A percentile compares a stretch with the other conserved stretches of the same genome.
Evolutionary conservation across 73 alveolate genomes (phyloP).

Genomic region (Paramecium primaurelia): DNA sequence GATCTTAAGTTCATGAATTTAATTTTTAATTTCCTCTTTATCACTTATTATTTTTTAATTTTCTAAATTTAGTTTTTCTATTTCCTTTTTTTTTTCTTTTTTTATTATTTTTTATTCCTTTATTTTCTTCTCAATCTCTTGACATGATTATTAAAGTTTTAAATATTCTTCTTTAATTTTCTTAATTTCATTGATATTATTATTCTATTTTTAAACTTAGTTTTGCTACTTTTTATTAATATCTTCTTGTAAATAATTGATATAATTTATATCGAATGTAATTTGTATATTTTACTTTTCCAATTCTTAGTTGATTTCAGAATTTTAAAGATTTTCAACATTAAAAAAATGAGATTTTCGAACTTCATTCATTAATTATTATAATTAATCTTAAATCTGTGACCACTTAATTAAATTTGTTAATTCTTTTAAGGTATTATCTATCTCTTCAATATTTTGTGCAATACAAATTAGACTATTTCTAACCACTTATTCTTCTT

Average conservation of each 20-base stretch:
- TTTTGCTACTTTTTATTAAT: not conserved
- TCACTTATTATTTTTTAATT: no score
- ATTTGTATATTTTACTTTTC: not conserved
- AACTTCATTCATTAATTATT: not conserved
- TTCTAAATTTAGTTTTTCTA: no score
- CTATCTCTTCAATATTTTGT: not conserved
- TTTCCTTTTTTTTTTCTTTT: no score
- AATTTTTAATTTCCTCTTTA: no score
- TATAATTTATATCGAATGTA: not conserved
- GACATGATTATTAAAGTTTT: not conserved
- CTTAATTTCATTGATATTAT: not conserved
- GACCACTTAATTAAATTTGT: not conserved
- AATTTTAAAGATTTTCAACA: not conserved
- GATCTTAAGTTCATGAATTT: no score
- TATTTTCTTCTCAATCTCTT: not conserved
- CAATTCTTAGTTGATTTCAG: not conserved
- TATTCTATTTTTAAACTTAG: no score
- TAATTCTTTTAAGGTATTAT: no score
- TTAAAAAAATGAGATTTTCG: no score
- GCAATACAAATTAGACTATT: no score
- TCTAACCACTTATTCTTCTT: not conserved
- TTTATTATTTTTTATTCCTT: no score
- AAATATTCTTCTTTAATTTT: no score
- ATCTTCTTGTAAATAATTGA: no score
- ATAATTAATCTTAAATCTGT: not conserved